A percentile compares a stretch with the other conserved stretches of the same genome.
phyloP scores from a whole-genome alignment of 371 early-diverging fungal genomes.

The Haplosporangium sp. region DNA sequence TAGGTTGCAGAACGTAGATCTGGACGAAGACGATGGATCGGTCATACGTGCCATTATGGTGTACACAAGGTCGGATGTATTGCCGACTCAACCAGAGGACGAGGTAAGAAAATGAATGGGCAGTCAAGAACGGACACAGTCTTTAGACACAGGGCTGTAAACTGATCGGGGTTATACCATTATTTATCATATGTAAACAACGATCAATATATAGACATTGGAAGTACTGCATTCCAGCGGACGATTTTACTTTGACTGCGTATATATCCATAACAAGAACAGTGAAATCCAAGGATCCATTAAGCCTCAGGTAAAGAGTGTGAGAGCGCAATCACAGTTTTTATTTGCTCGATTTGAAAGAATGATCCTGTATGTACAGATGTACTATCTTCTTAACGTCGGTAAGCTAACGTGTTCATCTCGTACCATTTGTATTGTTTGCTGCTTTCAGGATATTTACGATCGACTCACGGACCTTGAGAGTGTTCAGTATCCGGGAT shows the following conservation, averaged over 20 bases:
- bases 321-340: background rate
- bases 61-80: slow-evolving; percentile 53
- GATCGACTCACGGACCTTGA: slow-evolving; percentile 55
- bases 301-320: slow-evolving; percentile 40
- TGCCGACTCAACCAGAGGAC: slow-evolving; percentile 33
- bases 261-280: slow-evolving; percentile 59
- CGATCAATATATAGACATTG: slow-evolving; percentile 13
- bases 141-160: background rate
- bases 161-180: background rate
- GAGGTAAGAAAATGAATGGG: slow-evolving; percentile 31
- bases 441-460: slow-evolving; percentile 50
- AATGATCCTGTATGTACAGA: background rate
- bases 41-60: slow-evolving; percentile 56
- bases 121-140: no score
- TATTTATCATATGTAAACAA: background rate
- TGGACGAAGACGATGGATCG: slow-evolving; percentile 26
- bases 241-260: slow-evolving; percentile 44
- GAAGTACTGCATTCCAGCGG: slow-evolving; percentile 16
- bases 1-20: slow-evolving; percentile 15
- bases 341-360: no score
- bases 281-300: slow-evolving; percentile 28
- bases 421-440: background rate
- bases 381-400: background rate
- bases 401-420: no score
- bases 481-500: slow-evolving; percentile 20